Percentiles rank a stretch among this genome's conserved stretches.
These are phyloP conservation scores for Coelastrella sp. DNA, from an alignment of 139 green algal species.

Conservation along the genomic window DNA sequence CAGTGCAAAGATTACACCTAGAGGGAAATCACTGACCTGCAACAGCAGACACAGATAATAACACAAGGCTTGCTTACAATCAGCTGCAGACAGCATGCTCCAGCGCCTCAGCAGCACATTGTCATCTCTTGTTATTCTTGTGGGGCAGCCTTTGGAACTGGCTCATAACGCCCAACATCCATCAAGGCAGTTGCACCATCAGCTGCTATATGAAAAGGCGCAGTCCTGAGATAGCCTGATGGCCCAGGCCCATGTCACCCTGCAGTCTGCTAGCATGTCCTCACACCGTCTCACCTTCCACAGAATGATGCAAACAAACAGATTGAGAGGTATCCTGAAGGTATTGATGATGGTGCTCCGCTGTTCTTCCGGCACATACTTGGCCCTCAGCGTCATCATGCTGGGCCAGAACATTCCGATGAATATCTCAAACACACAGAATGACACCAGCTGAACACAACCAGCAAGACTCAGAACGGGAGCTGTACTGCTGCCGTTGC, in stretches of 20 bases:
- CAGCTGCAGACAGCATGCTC: no score
- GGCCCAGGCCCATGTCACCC: no score
- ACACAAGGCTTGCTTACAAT: no score
- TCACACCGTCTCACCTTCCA: conserved; percentile 55
- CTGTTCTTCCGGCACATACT: conserved; percentile 95
- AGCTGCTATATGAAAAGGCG: neutral
- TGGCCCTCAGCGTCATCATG: conserved; percentile 96
- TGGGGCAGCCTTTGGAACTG: no score
- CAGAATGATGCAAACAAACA: conserved; percentile 96
- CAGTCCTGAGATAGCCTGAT: no score
- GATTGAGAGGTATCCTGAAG: conserved; percentile 97
- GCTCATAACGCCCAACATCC: no score
- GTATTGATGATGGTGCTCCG: conserved; percentile 98
- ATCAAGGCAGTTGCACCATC: neutral
- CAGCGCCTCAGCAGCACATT: no score
- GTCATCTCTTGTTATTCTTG: no score
- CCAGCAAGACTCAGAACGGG: conserved; percentile 62
- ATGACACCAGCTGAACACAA: conserved; percentile 88
- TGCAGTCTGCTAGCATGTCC: no score
- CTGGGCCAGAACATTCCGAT: conserved; percentile 95
- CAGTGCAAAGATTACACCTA: conserved; percentile 42
- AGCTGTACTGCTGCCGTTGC: conserved; percentile 21
- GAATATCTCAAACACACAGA: conserved; percentile 93
- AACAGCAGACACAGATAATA: no score
- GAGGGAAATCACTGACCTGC: conserved; percentile 45